These are phyloP conservation scores for Ustilago shanxiensis DNA, from an alignment of 1,284 basidiomycete genomes.

Conservation along the genomic window DNA sequence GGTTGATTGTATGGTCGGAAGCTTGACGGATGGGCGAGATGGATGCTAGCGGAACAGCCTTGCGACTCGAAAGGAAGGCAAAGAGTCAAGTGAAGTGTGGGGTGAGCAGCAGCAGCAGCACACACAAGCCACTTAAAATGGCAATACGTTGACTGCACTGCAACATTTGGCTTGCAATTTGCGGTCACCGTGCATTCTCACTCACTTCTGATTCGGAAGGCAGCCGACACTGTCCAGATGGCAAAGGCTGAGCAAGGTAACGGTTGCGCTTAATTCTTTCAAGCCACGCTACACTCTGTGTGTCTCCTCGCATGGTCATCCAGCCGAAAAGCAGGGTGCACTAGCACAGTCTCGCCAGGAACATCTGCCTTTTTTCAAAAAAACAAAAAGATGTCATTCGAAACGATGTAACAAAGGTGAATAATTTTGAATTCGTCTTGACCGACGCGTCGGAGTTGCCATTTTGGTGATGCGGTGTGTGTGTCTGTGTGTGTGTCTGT, in stretches of 20 bases:
- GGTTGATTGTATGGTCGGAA: too few species aligned
- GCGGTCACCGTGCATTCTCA: constrained; percentile 2
- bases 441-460: constrained; percentile 14
- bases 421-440: neutral
- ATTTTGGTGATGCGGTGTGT: neutral
- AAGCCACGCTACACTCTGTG: constrained; percentile 4
- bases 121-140: too few species aligned
- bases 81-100: too few species aligned
- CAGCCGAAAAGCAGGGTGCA: constrained; percentile 3
- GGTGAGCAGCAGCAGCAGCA: too few species aligned
- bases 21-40: too few species aligned
- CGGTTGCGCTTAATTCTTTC: neutral
- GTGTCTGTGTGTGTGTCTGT: too few species aligned
- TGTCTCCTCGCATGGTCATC: neutral
- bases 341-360: constrained; percentile 7
- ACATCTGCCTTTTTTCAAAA: neutral
- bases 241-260: neutral
- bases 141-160: neutral
- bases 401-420: neutral
- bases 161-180: constrained; percentile 2
- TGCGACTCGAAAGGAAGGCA: too few species aligned
- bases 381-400: neutral
- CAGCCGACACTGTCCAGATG: neutral
- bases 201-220: neutral
- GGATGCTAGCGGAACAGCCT: too few species aligned